Conservation (phyloP, 225 moss, liverwort and hornwort species). For the Ulota crispa region DNA sequence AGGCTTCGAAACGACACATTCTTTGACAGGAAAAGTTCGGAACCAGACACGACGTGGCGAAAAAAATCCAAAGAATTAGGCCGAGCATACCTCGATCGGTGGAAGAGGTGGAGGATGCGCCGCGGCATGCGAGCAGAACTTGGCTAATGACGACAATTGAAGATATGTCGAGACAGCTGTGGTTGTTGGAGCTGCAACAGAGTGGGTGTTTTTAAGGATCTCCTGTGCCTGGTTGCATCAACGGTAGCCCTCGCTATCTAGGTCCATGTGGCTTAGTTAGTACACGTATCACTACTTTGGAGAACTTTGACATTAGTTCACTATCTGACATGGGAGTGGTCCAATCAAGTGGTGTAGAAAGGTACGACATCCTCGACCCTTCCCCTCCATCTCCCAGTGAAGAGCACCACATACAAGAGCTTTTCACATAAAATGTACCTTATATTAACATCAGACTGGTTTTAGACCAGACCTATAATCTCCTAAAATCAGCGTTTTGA, state of each 20-base stretch:
- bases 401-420: neutral
- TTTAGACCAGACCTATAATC: neutral
- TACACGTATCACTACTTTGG: neutral
- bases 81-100: neutral
- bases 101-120: neutral
- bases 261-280: neutral
- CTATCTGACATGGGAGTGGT: neutral
- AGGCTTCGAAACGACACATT: neutral
- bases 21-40: neutral
- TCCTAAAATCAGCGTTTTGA: neutral
- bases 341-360: neutral
- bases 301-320: accelerated
- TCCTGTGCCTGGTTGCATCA: accelerated
- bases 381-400: neutral
- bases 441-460: neutral
- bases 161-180: neutral
- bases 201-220: neutral
- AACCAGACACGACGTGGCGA: neutral
- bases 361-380: neutral
- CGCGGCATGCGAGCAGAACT: accelerated
- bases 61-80: neutral
- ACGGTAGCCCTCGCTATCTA: neutral
- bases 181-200: neutral
- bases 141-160: neutral
- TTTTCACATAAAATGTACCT: neutral